Evolutionary conservation across 129 eudicot species (phyloP), one percentile per base, ranked within the genome.

Genomic region (Centella asiatica): DNA sequence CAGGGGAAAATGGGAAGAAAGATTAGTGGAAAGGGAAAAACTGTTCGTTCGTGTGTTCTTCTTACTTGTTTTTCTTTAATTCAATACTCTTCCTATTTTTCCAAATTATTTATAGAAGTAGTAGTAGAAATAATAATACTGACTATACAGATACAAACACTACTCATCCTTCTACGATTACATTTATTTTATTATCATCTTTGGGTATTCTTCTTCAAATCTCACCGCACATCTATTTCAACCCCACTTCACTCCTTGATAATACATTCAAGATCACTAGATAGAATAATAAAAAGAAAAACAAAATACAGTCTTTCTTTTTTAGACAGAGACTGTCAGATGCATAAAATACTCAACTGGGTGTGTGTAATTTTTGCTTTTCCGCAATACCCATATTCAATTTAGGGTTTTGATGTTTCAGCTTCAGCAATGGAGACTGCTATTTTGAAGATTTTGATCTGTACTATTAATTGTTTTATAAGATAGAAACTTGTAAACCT

Each of bases 191-290:
- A 68, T 72, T 60, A 49, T 66, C 74, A 66, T 70, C 72, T 19
- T 53, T 60, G 36, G 49, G 6, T 59, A 59, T 59, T 64, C 69
- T 77, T 72, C 75, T 29, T 66, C 54, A 72, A 71, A 77, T 83
- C 89, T 72, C 83, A 82, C 84, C 95, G 72, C 84, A 67, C 85
- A 85, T 85, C 80, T 78, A 64, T 57, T 46, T 84, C 90, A 58
- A 24, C 42, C 39, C 59, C 2, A 5, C 14, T 44, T 44, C 10
- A 1, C 22, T 50, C 22, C 24, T 50, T 50, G 34, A 52, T 52
- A 29, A 5, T 52, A 52, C 32, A 64, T 62, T 44, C 53, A 62
- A 68, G 74, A 62, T 66, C 70, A 62, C 72, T 34, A 34, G 4
- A 34, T 34, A 34, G 5, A 34, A 3, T 26, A 1, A 22, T 44